Evolutionary conservation across 495 filamentous ascomycete species (phyloP).

Genomic region (Jackrogersella multiformis): DNA sequence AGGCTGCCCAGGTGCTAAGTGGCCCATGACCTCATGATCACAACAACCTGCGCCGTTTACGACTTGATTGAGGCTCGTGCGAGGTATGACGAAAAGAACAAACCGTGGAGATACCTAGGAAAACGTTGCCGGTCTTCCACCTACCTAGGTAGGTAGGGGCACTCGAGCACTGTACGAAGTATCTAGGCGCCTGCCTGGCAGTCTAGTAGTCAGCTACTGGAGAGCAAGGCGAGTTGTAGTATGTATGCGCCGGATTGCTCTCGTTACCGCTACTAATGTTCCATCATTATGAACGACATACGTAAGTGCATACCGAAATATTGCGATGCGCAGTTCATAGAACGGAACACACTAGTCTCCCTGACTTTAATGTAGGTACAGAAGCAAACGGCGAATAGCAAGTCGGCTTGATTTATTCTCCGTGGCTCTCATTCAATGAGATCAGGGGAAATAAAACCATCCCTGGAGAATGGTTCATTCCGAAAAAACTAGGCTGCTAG

Average conservation of each 20-base stretch:
- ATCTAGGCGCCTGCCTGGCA: no score
- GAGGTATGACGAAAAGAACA: conserved; percentile 39
- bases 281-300: conserved; percentile 31
- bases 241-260: not conserved
- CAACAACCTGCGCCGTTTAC: conserved; percentile 19
- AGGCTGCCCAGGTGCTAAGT: no score
- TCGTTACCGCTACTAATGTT: conserved; percentile 7
- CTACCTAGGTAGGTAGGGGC: not conserved
- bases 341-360: conserved; percentile 12
- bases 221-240: no score
- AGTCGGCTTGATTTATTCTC: conserved; percentile 38
- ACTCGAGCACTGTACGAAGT: not conserved
- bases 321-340: conserved; percentile 38
- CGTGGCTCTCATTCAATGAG: conserved; percentile 26
- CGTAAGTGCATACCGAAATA: conserved; percentile 29
- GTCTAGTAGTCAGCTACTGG: no score
- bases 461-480: conserved; percentile 26
- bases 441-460: conserved; percentile 5
- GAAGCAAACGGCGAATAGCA: conserved; percentile 21
- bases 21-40: conserved; percentile 35
- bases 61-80: conserved; percentile 39
- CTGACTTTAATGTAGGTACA: conserved; percentile 16
- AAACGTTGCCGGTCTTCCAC: not conserved
- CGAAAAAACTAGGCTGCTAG: not conserved
- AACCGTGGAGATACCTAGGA: conserved; percentile 18